Base-by-base conservation (phyloP, 306 rosid species). In the Calophaca sinica region DNA sequence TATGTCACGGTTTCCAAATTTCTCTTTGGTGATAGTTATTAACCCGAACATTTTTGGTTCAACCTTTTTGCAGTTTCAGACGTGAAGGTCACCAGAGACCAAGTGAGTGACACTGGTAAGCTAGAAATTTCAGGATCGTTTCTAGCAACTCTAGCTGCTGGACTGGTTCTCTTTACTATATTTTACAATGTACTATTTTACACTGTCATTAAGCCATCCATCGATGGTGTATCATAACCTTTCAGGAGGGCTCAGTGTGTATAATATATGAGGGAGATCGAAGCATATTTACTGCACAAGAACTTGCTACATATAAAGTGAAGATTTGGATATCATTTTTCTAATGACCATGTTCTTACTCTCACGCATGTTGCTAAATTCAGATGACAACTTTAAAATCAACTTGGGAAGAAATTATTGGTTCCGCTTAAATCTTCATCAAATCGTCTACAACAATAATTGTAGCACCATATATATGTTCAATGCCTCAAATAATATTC, bases 141-240 rank as follows among this genome's bases (percentile, higher is more conserved):
- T 77, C 86, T 94, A 20, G 62, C 80, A 35, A 68, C 65, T 58
- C 11, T 84, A 9, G 91, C 94, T 7, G 81, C 42, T 80, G 84
- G 71, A 70, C 82, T 89, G 13, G 72, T 94, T 72, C 81, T 87
- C 20, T 76, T 91, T 84, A 85, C 93, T 36, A 80, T 94, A 50
- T 84, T 94, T 12, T 94, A 94, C 78, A 88, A 94, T 70, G 81
- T 87, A 39, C 38, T 94, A 0, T 91, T 94, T 58, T 49, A 71
- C 64, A 53, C 84, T 58, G 88, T 94, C 36, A 86, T 94, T 86
- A 90, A 90, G 65, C 97, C 96, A 53, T 44, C 97, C 74, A 71
- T 91, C 6, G 98, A 94, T 88, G 83, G 72, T 33, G 2, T 2
- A 45, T 74, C 77, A 6, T 62, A 65, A 10, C 12, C 29, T 42